Conservation (phyloP, 257 asterid genomes). For the Nyctanthes arbortristis region DNA sequence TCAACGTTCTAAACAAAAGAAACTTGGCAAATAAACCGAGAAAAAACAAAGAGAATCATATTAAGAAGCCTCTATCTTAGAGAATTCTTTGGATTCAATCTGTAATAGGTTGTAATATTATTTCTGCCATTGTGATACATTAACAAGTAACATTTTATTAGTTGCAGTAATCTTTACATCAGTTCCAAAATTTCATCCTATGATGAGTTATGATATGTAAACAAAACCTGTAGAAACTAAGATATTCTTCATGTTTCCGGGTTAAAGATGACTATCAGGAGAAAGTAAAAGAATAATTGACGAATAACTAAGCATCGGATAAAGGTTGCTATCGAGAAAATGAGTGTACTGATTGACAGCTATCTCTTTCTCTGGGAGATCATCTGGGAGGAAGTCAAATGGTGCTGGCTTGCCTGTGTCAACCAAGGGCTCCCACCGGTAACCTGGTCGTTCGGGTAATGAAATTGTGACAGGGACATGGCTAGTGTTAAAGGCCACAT, state of each 20-base stretch:
- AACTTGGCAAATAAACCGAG: no score
- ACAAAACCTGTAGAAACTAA: no score
- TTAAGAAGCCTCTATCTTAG: no score
- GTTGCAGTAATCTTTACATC: background rate
- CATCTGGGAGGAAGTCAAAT: constrained; percentile 63
- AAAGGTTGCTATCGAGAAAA: constrained; percentile 75
- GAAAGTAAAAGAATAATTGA: constrained; percentile 67
- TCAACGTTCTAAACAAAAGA: no score
- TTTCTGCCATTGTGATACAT: no score
- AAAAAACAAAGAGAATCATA: no score
- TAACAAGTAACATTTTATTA: no score
- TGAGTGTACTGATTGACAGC: constrained; percentile 69
- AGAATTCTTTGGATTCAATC: no score
- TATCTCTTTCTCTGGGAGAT: constrained; percentile 44
- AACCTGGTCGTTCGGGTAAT: constrained; percentile 79
- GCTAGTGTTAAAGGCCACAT: constrained; percentile 78
- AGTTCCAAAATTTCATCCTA: background rate
- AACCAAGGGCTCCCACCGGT: constrained; percentile 82
- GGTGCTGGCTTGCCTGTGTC: constrained; percentile 90
- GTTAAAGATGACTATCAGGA: constrained; percentile 27
- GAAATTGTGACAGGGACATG: constrained; percentile 63
- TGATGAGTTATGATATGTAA: no score
- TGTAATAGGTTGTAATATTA: no score
- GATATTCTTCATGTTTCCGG: no score
- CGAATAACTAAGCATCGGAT: constrained; percentile 94